Evolutionary conservation across 306 rosid genomes (phyloP).

Genomic region (Carpinus viminea): DNA sequence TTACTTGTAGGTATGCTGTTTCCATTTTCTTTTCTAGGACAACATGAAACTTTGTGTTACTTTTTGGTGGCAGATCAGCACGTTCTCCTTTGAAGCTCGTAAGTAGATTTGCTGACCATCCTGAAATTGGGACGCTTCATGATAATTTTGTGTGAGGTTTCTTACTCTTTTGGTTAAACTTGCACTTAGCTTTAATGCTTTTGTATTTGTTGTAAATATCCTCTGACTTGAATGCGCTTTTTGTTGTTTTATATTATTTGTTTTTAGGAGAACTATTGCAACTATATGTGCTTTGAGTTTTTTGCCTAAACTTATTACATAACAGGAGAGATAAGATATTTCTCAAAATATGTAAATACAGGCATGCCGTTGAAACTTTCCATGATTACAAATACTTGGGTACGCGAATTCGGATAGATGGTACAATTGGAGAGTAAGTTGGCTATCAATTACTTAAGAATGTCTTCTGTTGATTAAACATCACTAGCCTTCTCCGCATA

Average conservation of each 20-base stretch:
- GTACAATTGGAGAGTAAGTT: conserved; percentile 90
- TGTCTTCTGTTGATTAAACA: conserved; percentile 21
- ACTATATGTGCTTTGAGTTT: background rate
- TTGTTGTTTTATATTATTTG: background rate
- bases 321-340: background rate
- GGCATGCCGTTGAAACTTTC: conserved; percentile 77
- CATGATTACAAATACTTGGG: conserved; percentile 89
- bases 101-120: conserved; percentile 72
- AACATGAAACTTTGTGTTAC: background rate
- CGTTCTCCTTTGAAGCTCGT: conserved; percentile 81
- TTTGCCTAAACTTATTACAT: background rate
- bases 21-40: conserved; percentile 12
- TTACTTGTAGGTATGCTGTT: background rate
- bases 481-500: background rate
- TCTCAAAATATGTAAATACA: conserved; percentile 31
- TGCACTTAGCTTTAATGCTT: background rate
- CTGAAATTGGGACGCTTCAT: conserved; percentile 81
- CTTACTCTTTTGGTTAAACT: conserved; percentile 8
- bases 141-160: conserved; percentile 88
- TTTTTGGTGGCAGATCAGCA: conserved; percentile 54
- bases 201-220: background rate
- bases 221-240: background rate
- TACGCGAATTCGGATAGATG: conserved; percentile 83
- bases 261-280: background rate
- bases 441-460: background rate